Conservation (phyloP, 768 basidiomycete genomes). For the Macrolepiota fuliginosa region DNA sequence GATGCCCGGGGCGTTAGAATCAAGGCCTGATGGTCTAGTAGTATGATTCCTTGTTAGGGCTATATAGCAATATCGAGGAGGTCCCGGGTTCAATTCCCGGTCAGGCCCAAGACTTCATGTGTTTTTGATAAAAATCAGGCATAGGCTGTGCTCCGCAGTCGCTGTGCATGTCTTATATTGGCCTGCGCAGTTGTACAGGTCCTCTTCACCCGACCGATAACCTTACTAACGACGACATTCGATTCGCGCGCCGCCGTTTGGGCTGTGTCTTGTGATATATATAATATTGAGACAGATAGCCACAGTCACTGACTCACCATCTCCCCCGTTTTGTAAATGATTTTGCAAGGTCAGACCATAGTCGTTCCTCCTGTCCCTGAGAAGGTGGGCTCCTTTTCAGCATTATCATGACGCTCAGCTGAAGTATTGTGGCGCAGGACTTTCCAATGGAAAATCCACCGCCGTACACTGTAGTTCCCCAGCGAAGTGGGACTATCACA, state of each 20-base stretch:
- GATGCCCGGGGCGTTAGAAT: fast-evolving
- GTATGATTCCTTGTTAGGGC: constrained; percentile 67
- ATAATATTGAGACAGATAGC: not conserved
- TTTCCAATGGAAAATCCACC: constrained; percentile 21
- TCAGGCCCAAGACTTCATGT: constrained; percentile 45
- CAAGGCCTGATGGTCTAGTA: constrained; percentile 37
- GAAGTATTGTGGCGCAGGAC: not conserved
- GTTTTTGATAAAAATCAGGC: not conserved
- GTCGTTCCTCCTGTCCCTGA: not conserved
- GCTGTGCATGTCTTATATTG: too few species aligned
- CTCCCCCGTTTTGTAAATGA: constrained; percentile 2
- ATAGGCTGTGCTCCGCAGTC: not conserved
- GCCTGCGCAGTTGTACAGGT: too few species aligned
- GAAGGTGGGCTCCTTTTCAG: not conserved
- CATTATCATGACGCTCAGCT: not conserved
- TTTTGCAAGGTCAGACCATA: constrained; percentile 8
- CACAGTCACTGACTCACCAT: not conserved
- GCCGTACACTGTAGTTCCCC: constrained; percentile 18
- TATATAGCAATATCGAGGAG: constrained; percentile 51
- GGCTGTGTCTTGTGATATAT: not conserved
- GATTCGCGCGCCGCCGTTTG: not conserved
- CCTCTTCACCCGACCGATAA: too few species aligned
- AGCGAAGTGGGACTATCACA: not conserved
- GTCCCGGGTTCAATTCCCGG: constrained; percentile 87
- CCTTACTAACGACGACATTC: too few species aligned